phyloP scores from a whole-genome alignment of 352 stramenopile genomes.

The Sclerospora graminicola region DNA sequence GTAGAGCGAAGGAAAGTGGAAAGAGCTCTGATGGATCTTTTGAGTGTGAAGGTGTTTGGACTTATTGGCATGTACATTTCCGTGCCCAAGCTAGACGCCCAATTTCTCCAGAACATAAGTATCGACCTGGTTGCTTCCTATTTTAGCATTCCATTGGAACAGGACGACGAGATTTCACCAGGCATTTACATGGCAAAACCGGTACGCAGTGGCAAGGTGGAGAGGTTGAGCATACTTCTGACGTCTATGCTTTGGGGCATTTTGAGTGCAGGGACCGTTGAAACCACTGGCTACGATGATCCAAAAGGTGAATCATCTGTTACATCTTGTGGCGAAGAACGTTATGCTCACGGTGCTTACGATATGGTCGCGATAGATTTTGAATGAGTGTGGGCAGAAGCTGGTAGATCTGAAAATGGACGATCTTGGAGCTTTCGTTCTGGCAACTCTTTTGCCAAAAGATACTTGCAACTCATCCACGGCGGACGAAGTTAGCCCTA shows the following conservation, averaged over 20 bases:
- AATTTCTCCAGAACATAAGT: conserved; percentile 48
- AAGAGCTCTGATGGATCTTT: background rate
- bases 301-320: conserved; percentile 12
- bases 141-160: conserved; percentile 62
- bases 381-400: conserved; percentile 54
- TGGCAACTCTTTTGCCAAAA: conserved; percentile 33
- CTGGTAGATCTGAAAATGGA: conserved; percentile 35
- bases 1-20: too few species aligned
- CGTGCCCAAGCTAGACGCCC: conserved; percentile 40
- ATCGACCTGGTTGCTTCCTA: conserved; percentile 65
- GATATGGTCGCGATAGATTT: conserved; percentile 15
- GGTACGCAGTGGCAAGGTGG: conserved; percentile 14
- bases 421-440: conserved; percentile 69
- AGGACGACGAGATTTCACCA: conserved; percentile 57
- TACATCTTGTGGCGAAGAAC: background rate
- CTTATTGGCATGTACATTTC: conserved; percentile 83
- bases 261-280: conserved; percentile 37
- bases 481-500: conserved; percentile 6
- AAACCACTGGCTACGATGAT: conserved; percentile 61
- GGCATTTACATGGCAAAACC: conserved; percentile 79
- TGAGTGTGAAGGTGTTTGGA: conserved; percentile 46
- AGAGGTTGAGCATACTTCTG: background rate
- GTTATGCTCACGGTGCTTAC: too few species aligned
- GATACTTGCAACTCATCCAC: conserved; percentile 5
- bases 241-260: background rate